phyloP scores from a whole-genome alignment of 2,329 filamentous ascomycete species.

The Ilyonectria robusta region DNA sequence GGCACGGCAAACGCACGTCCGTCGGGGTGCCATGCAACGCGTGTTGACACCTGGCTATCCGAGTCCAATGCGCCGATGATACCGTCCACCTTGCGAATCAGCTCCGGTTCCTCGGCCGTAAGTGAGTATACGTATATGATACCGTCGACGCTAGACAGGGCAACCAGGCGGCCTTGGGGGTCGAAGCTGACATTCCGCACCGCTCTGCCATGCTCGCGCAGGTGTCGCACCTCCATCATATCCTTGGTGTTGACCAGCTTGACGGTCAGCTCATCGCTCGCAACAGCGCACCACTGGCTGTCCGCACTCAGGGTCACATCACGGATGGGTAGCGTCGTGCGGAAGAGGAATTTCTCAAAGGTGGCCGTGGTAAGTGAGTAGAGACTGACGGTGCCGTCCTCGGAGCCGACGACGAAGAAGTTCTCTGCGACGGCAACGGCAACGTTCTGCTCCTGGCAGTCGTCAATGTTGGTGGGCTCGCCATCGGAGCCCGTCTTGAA shows the following conservation, averaged over 20 bases:
- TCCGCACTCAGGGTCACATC: slow-evolving; percentile 88
- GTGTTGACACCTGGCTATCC: slow-evolving; percentile 79
- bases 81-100: slow-evolving; percentile 88
- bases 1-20: slow-evolving; percentile 90
- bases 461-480: slow-evolving; percentile 92
- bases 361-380: slow-evolving; percentile 83
- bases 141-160: slow-evolving; percentile 90
- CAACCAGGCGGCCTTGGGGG: slow-evolving; percentile 79
- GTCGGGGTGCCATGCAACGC: slow-evolving; percentile 92
- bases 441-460: slow-evolving; percentile 88
- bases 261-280: slow-evolving; percentile 95
- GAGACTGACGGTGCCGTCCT: slow-evolving; percentile 95
- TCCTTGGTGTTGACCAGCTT: slow-evolving; percentile 89
- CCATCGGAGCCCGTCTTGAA: slow-evolving; percentile 94
- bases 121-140: slow-evolving; percentile 92
- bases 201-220: slow-evolving; percentile 88
- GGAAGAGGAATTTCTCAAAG: slow-evolving; percentile 86
- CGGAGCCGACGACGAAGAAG: slow-evolving; percentile 90
- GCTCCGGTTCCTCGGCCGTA: slow-evolving; percentile 81
- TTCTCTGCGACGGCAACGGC: slow-evolving; percentile 82
- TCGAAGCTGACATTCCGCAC: slow-evolving; percentile 95
- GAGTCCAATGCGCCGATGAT: slow-evolving; percentile 84
- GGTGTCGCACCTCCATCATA: slow-evolving; percentile 80
- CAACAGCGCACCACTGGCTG: slow-evolving; percentile 89
- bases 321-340: slow-evolving; percentile 87